Percentiles rank a stretch among this genome's conserved stretches.
phyloP scores from a whole-genome alignment of 169 alveolate genomes.

The Plasmodium berghei region DNA sequence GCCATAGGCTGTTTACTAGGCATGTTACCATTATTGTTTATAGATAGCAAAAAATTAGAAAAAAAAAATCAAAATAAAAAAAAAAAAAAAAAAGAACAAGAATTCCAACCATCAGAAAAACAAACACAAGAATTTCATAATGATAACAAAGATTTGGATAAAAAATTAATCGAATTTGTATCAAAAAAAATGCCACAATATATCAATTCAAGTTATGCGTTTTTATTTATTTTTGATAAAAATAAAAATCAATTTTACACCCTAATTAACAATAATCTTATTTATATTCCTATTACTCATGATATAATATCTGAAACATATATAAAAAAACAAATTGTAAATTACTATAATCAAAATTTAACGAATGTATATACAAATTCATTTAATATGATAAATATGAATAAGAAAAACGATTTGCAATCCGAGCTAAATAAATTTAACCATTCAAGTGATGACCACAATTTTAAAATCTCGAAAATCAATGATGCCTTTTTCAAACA shows the following conservation, averaged over 20 bases:
- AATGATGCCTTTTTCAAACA: slow-evolving; percentile 4
- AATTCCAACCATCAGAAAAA: too few species aligned
- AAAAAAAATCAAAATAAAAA: slow-evolving; percentile 47
- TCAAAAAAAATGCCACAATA: slow-evolving; percentile 20
- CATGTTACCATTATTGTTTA: slow-evolving; percentile 60
- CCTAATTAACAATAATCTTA: not conserved
- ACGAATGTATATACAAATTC: not conserved
- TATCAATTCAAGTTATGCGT: slow-evolving; percentile 55
- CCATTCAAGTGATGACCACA: not conserved
- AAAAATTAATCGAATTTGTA: slow-evolving; percentile 11
- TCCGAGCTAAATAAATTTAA: too few species aligned
- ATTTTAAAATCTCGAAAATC: not conserved
- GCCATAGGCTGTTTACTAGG: slow-evolving; percentile 70
- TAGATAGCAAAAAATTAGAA: slow-evolving; percentile 64
- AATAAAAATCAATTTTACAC: slow-evolving; percentile 1
- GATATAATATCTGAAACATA: slow-evolving; percentile 22
- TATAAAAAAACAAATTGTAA: slow-evolving; percentile 33
- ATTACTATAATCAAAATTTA: slow-evolving; percentile 5
- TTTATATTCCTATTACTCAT: slow-evolving; percentile 14
- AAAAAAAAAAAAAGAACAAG: slow-evolving; percentile 23
- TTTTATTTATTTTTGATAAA: slow-evolving; percentile 38
- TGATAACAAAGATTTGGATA: not conserved
- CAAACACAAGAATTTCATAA: not conserved
- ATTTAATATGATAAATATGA: not conserved
- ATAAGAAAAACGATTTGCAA: too few species aligned